Evolutionary conservation across 1,139 yeast genomes (phyloP).

Genomic region (Debaryomyces subglobosus): DNA sequence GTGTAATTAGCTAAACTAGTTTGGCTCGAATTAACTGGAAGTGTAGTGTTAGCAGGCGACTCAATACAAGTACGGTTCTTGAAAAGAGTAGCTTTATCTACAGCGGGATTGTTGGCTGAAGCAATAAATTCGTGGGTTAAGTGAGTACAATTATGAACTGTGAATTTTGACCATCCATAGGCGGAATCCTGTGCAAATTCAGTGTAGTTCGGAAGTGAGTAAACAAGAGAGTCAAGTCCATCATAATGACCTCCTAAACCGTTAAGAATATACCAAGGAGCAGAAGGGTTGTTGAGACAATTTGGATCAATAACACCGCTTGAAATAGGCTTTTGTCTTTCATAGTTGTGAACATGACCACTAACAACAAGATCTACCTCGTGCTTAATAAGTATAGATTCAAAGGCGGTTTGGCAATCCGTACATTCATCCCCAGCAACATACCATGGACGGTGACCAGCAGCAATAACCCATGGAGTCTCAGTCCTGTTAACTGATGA

Average conservation of each 20-base stretch:
- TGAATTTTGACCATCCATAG: constrained; percentile 14
- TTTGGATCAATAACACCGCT: constrained; percentile 11
- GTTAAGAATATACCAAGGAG: constrained; percentile 14
- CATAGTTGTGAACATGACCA: constrained; percentile 15
- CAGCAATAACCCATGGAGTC: constrained; percentile 15
- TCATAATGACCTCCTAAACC: constrained; percentile 15
- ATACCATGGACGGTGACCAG: constrained; percentile 15
- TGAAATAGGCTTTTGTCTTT: constrained; percentile 11
- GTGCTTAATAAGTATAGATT: constrained; percentile 7
- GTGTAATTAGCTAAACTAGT: neutral
- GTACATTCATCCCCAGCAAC: constrained; percentile 11
- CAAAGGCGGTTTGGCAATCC: constrained; percentile 13
- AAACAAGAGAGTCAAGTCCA: constrained; percentile 10
- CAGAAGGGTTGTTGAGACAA: constrained; percentile 12
- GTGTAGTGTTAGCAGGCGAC: neutral
- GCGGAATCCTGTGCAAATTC: constrained; percentile 11
- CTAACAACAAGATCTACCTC: constrained; percentile 11
- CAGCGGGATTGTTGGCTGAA: constrained; percentile 11
- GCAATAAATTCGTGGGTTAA: constrained; percentile 13
- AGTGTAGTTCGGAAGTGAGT: constrained; percentile 12
- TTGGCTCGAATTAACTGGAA: neutral
- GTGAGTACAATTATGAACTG: constrained; percentile 14
- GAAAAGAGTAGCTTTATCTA: constrained; percentile 12
- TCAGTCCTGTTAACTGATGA: constrained; percentile 10
- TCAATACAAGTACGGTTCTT: constrained; percentile 4